Percentiles rank a stretch among this genome's conserved stretches.
Conservation (phyloP, 1,284 basidiomycete genomes). For the Heterobasidion irregulare region DNA sequence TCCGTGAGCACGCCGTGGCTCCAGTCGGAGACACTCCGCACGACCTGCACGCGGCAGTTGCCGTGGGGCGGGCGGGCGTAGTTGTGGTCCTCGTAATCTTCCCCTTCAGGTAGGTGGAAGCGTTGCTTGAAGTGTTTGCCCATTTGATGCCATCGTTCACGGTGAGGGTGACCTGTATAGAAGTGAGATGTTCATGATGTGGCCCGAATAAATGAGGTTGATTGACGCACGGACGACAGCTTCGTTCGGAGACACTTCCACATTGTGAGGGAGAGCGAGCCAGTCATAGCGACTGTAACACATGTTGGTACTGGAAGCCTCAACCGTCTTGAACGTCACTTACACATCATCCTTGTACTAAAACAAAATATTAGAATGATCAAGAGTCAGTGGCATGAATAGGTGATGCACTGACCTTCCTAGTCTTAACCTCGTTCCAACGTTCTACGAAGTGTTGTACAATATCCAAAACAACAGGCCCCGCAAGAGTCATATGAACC, state of each 20-base stretch:
- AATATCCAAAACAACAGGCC: constrained; percentile 81
- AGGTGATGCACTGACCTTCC: constrained; percentile 41
- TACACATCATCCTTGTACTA: constrained; percentile 49
- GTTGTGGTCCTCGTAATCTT: constrained; percentile 23
- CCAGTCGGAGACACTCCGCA: constrained; percentile 86
- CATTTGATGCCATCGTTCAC: constrained; percentile 48
- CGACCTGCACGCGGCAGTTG: constrained; percentile 64
- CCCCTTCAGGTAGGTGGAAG: constrained; percentile 31
- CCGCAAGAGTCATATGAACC: constrained; percentile 82
- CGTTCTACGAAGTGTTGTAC: constrained; percentile 87
- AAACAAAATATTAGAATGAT: neutral
- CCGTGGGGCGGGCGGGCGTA: constrained; percentile 36
- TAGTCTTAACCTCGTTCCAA: constrained; percentile 80
- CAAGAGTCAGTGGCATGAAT: neutral
- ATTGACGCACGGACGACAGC: constrained; percentile 45
- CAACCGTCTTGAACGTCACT: constrained; percentile 15
- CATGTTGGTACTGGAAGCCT: neutral
- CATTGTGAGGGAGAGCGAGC: constrained; percentile 79
- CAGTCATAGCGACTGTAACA: constrained; percentile 47
- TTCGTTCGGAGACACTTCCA: constrained; percentile 52
- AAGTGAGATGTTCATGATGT: neutral
- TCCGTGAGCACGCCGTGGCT: constrained; percentile 85
- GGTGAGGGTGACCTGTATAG: constrained; percentile 56
- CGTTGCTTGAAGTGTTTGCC: constrained; percentile 58
- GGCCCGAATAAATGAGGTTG: neutral